These are phyloP conservation scores for Talaromyces sp. DNA, from an alignment of 2,329 filamentous ascomycete genomes.

Conservation along the genomic window DNA sequence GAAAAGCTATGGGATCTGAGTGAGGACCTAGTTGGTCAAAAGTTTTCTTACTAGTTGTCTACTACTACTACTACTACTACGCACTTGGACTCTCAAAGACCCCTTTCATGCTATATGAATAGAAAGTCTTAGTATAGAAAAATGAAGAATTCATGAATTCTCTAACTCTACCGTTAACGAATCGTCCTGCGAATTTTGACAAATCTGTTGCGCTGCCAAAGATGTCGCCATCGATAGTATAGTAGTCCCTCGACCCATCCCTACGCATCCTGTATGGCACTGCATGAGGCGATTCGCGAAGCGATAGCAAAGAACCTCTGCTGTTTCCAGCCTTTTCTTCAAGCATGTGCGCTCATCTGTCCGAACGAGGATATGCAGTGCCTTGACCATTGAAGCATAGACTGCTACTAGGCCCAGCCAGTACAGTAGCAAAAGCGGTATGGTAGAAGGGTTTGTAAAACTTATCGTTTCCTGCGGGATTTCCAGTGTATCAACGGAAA, in stretches of 20 bases:
- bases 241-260: background rate
- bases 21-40: conserved; percentile 2
- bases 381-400: background rate
- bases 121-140: background rate
- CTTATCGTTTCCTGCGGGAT: background rate
- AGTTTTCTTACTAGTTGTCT: background rate
- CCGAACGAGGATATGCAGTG: background rate
- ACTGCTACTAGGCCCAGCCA: background rate
- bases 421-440: background rate
- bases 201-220: background rate
- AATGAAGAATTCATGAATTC: background rate
- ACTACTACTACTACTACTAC: background rate
- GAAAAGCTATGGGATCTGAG: background rate
- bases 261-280: background rate
- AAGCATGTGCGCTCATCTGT: background rate
- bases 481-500: background rate
- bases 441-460: background rate
- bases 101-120: background rate
- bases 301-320: background rate
- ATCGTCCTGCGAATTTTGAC: background rate
- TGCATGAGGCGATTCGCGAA: background rate
- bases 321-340: background rate
- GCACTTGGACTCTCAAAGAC: background rate
- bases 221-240: background rate
- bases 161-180: too few relatives aligned